Evolutionary conservation across 768 basidiomycete species (phyloP).

Genomic region (Strobilomyces confusus): DNA sequence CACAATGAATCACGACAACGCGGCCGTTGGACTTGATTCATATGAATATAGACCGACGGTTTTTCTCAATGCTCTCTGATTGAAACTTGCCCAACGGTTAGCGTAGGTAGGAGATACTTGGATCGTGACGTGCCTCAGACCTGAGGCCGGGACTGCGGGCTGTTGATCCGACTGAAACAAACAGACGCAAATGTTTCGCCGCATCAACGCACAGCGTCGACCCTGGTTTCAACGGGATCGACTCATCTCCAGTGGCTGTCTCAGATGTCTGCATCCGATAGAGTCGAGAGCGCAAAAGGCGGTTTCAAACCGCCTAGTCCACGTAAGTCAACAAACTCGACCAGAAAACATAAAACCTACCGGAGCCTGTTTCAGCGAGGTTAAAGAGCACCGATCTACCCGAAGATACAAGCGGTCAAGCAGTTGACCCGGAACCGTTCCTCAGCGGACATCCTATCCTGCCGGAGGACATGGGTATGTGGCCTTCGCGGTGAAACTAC

Average conservation of each 20-base stretch:
- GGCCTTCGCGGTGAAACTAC: background rate
- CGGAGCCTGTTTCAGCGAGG: constrained; percentile 14
- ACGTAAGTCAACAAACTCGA: constrained; percentile 14
- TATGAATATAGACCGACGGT: too few species aligned
- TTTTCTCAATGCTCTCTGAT: too few species aligned
- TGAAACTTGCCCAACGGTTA: too few species aligned
- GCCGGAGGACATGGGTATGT: constrained; percentile 29
- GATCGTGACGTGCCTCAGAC: too few species aligned
- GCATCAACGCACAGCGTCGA: too few species aligned
- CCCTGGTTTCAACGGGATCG: background rate
- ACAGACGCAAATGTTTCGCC: too few species aligned
- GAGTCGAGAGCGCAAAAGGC: background rate
- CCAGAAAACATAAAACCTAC: background rate
- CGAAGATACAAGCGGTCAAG: constrained; percentile 7
- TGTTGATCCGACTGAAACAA: too few species aligned
- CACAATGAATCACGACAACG: background rate
- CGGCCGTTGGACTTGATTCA: too few species aligned
- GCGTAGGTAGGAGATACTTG: too few species aligned
- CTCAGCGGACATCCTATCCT: constrained; percentile 29
- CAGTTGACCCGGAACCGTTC: constrained; percentile 13
- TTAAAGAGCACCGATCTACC: constrained; percentile 27
- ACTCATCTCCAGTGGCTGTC: background rate
- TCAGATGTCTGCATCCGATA: constrained; percentile 10
- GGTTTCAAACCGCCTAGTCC: constrained; percentile 26
- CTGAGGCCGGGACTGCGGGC: too few species aligned